A percentile compares a stretch with the other conserved stretches of the same genome.
Conservation (phyloP, 2,329 filamentous ascomycete species). For the Drechslerella coelobrocha region DNA sequence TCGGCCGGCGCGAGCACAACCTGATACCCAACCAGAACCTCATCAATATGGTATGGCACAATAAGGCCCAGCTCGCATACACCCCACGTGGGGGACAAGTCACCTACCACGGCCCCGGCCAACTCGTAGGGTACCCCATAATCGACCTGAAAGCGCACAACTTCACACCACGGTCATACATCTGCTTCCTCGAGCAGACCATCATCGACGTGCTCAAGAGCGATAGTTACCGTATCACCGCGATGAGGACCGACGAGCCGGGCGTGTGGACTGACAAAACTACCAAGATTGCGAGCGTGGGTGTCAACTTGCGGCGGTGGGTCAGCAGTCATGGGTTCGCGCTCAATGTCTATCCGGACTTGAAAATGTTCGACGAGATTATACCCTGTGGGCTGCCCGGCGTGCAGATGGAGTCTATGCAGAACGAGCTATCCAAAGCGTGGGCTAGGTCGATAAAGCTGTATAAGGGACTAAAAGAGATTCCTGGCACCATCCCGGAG, state of each 20-base stretch:
- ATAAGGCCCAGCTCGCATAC: slow-evolving; percentile 68
- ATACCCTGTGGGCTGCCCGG: slow-evolving; percentile 88
- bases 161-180: slow-evolving; percentile 76
- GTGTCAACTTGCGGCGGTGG: slow-evolving; percentile 86
- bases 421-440: slow-evolving; percentile 59
- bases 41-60: slow-evolving; percentile 58
- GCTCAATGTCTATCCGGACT: slow-evolving; percentile 73
- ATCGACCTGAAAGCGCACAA: slow-evolving; percentile 76
- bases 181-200: slow-evolving; percentile 76
- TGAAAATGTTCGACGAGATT: slow-evolving; percentile 74
- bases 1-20: slow-evolving; percentile 77
- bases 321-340: slow-evolving; percentile 85
- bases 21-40: slow-evolving; percentile 60
- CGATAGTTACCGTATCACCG: slow-evolving; percentile 66
- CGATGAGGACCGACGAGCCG: slow-evolving; percentile 74
- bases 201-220: slow-evolving; percentile 70
- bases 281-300: slow-evolving; percentile 85
- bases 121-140: slow-evolving; percentile 90
- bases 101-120: slow-evolving; percentile 94
- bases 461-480: neutral
- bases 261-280: slow-evolving; percentile 73
- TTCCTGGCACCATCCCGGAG: neutral
- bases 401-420: slow-evolving; percentile 77
- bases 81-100: slow-evolving; percentile 86
- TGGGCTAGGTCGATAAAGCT: neutral